These are phyloP conservation scores for Phytopythium montanum DNA, from an alignment of 352 stramenopile genomes.

Conservation along the genomic window DNA sequence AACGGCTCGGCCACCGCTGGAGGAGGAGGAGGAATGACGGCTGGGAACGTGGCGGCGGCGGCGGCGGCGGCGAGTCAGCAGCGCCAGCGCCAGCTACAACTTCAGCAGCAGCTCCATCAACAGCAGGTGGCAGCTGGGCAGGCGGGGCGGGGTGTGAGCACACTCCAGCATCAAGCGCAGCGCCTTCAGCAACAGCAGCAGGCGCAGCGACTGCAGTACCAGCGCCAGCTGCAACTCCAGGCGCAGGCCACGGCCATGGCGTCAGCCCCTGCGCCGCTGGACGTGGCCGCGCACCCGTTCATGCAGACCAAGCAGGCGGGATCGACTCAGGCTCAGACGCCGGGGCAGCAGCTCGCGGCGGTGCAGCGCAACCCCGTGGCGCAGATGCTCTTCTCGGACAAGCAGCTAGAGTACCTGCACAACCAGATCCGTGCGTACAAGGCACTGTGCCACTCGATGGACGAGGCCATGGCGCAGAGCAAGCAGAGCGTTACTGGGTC, in stretches of 20 bases:
- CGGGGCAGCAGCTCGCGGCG: slow-evolving; percentile 26
- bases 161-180: slow-evolving; percentile 15
- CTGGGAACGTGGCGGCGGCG: background rate
- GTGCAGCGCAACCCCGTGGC: slow-evolving; percentile 37
- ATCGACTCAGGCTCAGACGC: slow-evolving; percentile 18
- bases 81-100: slow-evolving; percentile 1
- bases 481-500: slow-evolving; percentile 14
- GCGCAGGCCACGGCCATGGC: slow-evolving; percentile 6
- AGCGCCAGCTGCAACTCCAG: slow-evolving; percentile 24
- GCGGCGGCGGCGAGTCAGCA: slow-evolving; percentile 6
- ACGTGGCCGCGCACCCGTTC: slow-evolving; percentile 56
- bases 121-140: slow-evolving; percentile 6
- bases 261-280: slow-evolving; percentile 18
- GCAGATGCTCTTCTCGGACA: slow-evolving; percentile 74
- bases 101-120: slow-evolving; percentile 16
- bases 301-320: slow-evolving; percentile 51
- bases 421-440: slow-evolving; percentile 87
- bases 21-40: background rate
- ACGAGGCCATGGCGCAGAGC: slow-evolving; percentile 40
- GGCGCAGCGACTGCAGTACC: slow-evolving; percentile 13
- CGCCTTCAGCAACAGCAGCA: slow-evolving; percentile 29
- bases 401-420: slow-evolving; percentile 81
- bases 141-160: background rate
- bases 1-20: slow-evolving; percentile 11
- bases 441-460: slow-evolving; percentile 79